phyloP scores from a whole-genome alignment of 352 stramenopile genomes.

The Phytophthora tubulina region DNA sequence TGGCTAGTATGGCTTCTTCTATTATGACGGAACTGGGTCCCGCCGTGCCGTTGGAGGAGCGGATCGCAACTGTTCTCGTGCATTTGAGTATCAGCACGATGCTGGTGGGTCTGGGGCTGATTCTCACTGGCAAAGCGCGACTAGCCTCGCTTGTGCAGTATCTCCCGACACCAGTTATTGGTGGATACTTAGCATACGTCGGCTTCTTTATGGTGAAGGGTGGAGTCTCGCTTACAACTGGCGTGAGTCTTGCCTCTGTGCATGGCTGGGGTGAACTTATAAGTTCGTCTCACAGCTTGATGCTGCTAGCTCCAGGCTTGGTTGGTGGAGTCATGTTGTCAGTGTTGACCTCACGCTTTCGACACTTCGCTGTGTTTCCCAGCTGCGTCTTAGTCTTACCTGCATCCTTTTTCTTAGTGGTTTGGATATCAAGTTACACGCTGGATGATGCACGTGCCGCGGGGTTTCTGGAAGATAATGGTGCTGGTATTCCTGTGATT shows the following conservation, averaged over 20 bases:
- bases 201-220: constrained; percentile 96
- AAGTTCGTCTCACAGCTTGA: constrained; percentile 54
- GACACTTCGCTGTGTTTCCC: constrained; percentile 75
- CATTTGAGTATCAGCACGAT: constrained; percentile 92
- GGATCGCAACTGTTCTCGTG: constrained; percentile 93
- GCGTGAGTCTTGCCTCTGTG: constrained; percentile 71
- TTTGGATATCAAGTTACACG: constrained; percentile 74
- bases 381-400: constrained; percentile 61
- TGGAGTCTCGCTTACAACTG: constrained; percentile 89
- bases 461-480: constrained; percentile 84
- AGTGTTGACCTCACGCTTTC: constrained; percentile 70
- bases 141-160: constrained; percentile 96
- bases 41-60: constrained; percentile 56
- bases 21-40: constrained; percentile 87
- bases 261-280: constrained; percentile 77
- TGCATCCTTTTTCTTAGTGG: constrained; percentile 87
- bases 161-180: constrained; percentile 95
- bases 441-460: constrained; percentile 88
- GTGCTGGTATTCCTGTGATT: constrained; percentile 40
- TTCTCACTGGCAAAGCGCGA: constrained; percentile 89
- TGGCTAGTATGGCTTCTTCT: constrained; percentile 92
- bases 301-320: constrained; percentile 85
- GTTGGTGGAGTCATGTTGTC: constrained; percentile 78
- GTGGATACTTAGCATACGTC: constrained; percentile 97
- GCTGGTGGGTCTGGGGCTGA: constrained; percentile 92